Base-by-base conservation (phyloP, 2,329 filamentous ascomycete species). In the Stemphylium lycopersici region DNA sequence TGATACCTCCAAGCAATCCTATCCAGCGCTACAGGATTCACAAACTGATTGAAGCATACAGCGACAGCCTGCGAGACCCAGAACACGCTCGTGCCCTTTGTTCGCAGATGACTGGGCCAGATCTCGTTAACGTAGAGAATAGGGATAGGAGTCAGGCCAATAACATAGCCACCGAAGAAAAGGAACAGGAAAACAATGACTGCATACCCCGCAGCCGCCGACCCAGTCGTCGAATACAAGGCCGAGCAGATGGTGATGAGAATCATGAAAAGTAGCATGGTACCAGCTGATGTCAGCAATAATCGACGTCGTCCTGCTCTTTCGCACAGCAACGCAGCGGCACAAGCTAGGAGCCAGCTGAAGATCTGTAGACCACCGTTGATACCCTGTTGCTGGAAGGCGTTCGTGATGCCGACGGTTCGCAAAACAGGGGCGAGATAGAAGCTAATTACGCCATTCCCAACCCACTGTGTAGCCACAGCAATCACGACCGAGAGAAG, bases 191-290 rank as follows among this genome's bases (percentile, higher is more conserved):
- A 65, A 1, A 57, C 45, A 2, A 66, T 57, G 3, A 66, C 56
- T 3, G 62, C 62, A n/a, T 56, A 53, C 20, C 62, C 60, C 15
- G 60, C 42, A 1, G 46, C 29, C 2, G 18, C 26, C 3, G 48
- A 56, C 3, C 31, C 12, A 4, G 52, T 56, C 3, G 20, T 43
- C 4, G 59, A 59, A 38, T 62, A 66, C 2, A 52, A 6, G 67
- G 77, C 10, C 69, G 76, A 45, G 76, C 72, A 32, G 73, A 76
- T 44, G 0, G 78, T 80, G 61, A 78, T 74, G 45, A 79, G 59
- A 20, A 77, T 69, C 61, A 79, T 81, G 2, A 72, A 71, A 22
- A 73, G 55, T 4, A 81, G 56, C 80, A 82, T 82, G 8, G 78
- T 76, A 11, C 58, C 57, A 4, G 73, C 75, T 3, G 76, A 77